phyloP scores from a whole-genome alignment of 2,329 filamentous ascomycete genomes.

The Triangularia setosa region DNA sequence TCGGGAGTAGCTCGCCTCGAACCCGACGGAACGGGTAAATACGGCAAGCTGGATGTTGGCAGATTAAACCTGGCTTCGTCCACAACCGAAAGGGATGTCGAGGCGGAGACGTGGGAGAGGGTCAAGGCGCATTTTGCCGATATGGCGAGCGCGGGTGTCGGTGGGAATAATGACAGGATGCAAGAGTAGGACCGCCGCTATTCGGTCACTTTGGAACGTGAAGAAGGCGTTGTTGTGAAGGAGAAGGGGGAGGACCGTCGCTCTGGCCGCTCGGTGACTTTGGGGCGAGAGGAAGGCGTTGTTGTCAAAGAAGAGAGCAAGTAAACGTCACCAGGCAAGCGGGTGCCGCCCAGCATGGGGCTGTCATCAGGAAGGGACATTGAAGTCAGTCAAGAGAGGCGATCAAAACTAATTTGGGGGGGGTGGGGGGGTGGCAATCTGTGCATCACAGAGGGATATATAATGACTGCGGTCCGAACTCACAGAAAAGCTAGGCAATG shows the following conservation, averaged over 20 bases:
- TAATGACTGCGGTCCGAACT: not conserved
- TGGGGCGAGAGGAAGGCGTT: not conserved
- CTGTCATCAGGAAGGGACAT: not conserved
- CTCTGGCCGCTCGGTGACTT: not conserved
- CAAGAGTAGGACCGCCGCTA: conserved; percentile 14
- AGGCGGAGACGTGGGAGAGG: conserved; percentile 71
- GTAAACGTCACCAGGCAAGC: not conserved
- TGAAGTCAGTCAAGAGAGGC: not conserved
- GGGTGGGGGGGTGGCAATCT: no score
- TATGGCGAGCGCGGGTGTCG: conserved; percentile 38
- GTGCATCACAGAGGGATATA: not conserved
- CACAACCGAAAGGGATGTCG: conserved; percentile 77
- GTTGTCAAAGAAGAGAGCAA: conserved; percentile 3
- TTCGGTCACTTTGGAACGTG: not conserved
- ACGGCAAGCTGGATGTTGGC: conserved; percentile 71
- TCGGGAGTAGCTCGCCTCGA: conserved; percentile 41
- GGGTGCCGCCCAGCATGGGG: not conserved
- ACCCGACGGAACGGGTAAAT: conserved; percentile 52
- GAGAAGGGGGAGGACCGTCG: conserved; percentile 6
- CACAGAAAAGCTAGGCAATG: not conserved
- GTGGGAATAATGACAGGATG: conserved; percentile 18
- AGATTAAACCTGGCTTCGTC: conserved; percentile 85
- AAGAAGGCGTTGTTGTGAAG: not conserved
- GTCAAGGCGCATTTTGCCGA: conserved; percentile 45
- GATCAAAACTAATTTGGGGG: no score